A percentile compares a stretch with the other conserved stretches of the same genome.
phyloP scores from a whole-genome alignment of 805 yeast species.

The Yamadazyma olivae region DNA sequence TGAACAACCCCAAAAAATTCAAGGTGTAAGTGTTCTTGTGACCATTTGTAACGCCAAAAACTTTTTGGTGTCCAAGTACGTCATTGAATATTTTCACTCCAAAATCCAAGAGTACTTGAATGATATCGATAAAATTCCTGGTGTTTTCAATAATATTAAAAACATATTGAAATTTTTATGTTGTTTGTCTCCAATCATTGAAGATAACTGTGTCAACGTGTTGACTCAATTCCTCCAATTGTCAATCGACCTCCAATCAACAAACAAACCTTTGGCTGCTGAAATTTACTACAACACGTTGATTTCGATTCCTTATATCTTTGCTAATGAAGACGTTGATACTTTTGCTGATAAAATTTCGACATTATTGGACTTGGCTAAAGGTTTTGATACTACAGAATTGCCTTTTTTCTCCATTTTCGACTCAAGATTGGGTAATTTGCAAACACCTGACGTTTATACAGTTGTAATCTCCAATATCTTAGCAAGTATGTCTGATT shows the following conservation, averaged over 20 bases:
- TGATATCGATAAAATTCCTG: slow-evolving; percentile 8
- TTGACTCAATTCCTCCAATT: slow-evolving; percentile 51
- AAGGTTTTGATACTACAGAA: slow-evolving; percentile 23
- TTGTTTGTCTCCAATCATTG: slow-evolving; percentile 60
- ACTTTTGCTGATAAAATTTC: slow-evolving; percentile 33
- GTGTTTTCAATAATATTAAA: slow-evolving; percentile 63
- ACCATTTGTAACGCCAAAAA: slow-evolving; percentile 63
- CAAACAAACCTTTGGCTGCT: slow-evolving; percentile 55
- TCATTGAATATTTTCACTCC: slow-evolving; percentile 66
- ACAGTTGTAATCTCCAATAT: slow-evolving; percentile 47
- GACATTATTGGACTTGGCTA: slow-evolving; percentile 47
- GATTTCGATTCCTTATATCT: slow-evolving; percentile 62
- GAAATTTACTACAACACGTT: slow-evolving; percentile 61
- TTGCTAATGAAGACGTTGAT: slow-evolving; percentile 38
- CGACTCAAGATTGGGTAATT: slow-evolving; percentile 29
- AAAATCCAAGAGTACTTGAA: slow-evolving; percentile 57
- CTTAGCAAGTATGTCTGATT: slow-evolving; percentile 43
- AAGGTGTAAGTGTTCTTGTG: slow-evolving; percentile 65
- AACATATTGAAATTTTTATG: slow-evolving; percentile 68
- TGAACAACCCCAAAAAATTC: slow-evolving; percentile 91
- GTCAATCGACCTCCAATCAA: slow-evolving; percentile 45
- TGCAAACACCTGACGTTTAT: slow-evolving; percentile 48
- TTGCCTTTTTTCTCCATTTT: slow-evolving; percentile 25
- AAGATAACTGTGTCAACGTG: slow-evolving; percentile 38
- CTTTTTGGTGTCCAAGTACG: slow-evolving; percentile 62